These are phyloP conservation scores for Thelephora terrestris DNA, from an alignment of 1,284 basidiomycete species.

Conservation along the genomic window DNA sequence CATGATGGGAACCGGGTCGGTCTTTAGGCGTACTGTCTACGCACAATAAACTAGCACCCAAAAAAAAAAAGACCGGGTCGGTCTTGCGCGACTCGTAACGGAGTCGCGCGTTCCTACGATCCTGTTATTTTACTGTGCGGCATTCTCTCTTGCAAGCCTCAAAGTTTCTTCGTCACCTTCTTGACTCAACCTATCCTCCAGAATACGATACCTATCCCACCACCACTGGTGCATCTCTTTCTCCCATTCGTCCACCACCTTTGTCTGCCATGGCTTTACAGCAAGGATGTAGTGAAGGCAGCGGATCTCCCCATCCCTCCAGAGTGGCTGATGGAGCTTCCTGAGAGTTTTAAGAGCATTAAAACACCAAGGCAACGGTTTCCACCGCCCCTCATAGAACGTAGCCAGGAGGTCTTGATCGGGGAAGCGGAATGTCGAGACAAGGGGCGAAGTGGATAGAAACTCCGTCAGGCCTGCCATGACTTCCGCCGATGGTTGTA, in stretches of 20 bases:
- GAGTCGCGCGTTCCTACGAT: too few relatives aligned
- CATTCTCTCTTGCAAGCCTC: conserved; percentile 40
- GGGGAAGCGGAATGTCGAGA: conserved; percentile 72
- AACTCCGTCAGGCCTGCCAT: conserved; percentile 44
- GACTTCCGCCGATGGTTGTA: conserved; percentile 62
- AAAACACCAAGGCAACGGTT: conserved; percentile 70
- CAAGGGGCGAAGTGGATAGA: conserved; percentile 59
- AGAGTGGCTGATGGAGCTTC: conserved; percentile 56
- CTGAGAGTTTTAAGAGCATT: conserved; percentile 80
- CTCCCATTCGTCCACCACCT: conserved; percentile 31
- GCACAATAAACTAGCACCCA: too few relatives aligned
- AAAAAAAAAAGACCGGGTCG: too few relatives aligned
- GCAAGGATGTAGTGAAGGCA: conserved; percentile 68
- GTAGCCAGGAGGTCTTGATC: conserved; percentile 89
- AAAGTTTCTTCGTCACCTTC: conserved; percentile 36
- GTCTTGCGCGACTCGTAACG: too few relatives aligned
- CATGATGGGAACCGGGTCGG: too few relatives aligned
- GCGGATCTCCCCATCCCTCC: conserved; percentile 70
- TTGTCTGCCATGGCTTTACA: conserved; percentile 67
- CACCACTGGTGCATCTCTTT: conserved; percentile 55
- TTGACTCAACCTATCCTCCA: conserved; percentile 36
- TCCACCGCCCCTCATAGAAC: conserved; percentile 70
- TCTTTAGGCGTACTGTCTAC: too few relatives aligned
- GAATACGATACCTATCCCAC: conserved; percentile 58
- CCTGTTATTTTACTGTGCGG: too few relatives aligned